Percentiles rank a stretch among this genome's conserved stretches.
Conservation (phyloP, 345 rosid genomes). For the Eucalyptus tenuipes region DNA sequence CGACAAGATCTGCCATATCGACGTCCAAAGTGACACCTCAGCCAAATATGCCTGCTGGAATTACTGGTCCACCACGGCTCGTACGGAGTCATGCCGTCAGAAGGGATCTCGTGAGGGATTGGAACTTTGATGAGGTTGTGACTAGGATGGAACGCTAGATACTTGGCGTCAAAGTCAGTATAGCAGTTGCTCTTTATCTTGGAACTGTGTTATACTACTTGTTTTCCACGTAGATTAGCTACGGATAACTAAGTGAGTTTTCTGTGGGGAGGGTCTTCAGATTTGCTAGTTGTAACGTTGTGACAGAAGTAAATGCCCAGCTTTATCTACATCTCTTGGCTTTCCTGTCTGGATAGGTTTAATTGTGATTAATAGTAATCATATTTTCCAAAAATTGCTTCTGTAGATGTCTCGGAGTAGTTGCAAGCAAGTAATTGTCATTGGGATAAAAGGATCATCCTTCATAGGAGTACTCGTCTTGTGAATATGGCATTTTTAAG, state of each 20-base stretch:
- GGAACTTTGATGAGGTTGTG: conserved; percentile 72
- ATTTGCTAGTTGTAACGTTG: neutral
- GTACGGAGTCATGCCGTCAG: conserved; percentile 85
- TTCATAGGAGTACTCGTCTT: neutral
- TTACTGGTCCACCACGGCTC: conserved; percentile 60
- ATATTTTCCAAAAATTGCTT: neutral
- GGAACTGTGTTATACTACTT: neutral
- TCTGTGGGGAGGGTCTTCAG: neutral
- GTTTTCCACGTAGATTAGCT: neutral
- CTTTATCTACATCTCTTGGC: neutral
- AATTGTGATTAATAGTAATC: neutral
- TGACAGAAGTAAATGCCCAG: neutral
- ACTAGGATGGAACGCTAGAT: conserved; percentile 27
- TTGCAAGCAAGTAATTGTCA: neutral
- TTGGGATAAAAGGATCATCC: neutral
- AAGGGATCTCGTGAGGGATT: conserved; percentile 90
- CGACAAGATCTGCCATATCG: conserved; percentile 25
- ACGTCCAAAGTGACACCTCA: conserved; percentile 92
- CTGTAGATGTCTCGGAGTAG: neutral
- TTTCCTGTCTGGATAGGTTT: neutral
- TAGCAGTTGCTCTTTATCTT: neutral
- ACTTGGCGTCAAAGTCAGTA: neutral
- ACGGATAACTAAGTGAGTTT: neutral
- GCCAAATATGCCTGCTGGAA: conserved; percentile 32
- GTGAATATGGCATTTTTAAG: neutral